Evolutionary conservation across 805 yeast species (phyloP).

Genomic region (Kurtzmaniella cleridarum): DNA sequence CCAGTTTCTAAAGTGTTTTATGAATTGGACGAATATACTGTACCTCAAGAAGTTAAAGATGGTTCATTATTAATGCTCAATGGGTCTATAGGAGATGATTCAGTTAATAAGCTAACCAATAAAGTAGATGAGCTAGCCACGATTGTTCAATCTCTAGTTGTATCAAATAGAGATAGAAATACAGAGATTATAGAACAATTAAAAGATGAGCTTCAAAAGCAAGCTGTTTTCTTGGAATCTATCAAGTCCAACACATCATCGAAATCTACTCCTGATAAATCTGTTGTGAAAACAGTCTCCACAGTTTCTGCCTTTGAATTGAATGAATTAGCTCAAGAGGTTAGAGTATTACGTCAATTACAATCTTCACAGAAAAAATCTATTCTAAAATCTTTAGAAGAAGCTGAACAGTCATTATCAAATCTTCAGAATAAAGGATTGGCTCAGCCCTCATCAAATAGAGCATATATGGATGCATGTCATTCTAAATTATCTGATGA

Average conservation of each 20-base stretch:
- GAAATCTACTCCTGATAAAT: too few relatives aligned
- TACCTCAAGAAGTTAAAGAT: conserved; percentile 48
- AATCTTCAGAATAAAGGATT: conserved; percentile 48
- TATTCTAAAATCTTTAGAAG: conserved; percentile 38
- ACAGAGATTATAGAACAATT: too few relatives aligned
- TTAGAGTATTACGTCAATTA: conserved; percentile 50
- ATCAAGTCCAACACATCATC: too few relatives aligned
- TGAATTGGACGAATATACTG: conserved; percentile 68
- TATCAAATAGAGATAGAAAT: too few relatives aligned
- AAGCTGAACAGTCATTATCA: conserved; percentile 40
- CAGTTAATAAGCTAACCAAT: conserved; percentile 10
- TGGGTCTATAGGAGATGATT: conserved; percentile 27
- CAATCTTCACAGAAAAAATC: conserved; percentile 37
- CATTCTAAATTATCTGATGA: conserved; percentile 69
- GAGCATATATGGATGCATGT: conserved; percentile 70
- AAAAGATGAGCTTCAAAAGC: too few relatives aligned
- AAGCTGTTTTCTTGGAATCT: too few relatives aligned
- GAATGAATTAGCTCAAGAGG: conserved; percentile 28
- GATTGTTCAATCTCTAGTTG: conserved; percentile 6
- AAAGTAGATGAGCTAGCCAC: conserved; percentile 13
- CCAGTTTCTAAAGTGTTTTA: conserved; percentile 55
- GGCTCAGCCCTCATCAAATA: conserved; percentile 29
- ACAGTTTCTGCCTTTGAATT: too few relatives aligned
- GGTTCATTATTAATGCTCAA: conserved; percentile 59
- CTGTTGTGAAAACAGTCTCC: too few relatives aligned